phyloP scores from a whole-genome alignment of 148 eudicot genomes.

The Suaeda aralocaspica region DNA sequence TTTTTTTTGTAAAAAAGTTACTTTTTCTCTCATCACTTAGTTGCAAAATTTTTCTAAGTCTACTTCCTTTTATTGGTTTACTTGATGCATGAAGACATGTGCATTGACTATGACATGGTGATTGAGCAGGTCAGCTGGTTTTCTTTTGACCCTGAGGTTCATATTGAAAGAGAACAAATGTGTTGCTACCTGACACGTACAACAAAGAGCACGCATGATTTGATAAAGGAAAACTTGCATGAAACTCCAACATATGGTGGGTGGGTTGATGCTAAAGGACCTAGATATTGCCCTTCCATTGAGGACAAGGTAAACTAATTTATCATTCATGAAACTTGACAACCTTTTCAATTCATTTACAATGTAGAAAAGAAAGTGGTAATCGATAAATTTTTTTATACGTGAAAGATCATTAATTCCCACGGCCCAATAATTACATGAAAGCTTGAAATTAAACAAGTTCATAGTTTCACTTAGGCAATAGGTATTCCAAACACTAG shows the following conservation, averaged over 20 bases:
- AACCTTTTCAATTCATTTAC: too few relatives aligned
- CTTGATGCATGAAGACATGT: constrained; percentile 6
- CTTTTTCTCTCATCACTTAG: constrained; percentile 2
- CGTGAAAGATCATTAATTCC: too few relatives aligned
- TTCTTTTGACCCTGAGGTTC: constrained; percentile 89
- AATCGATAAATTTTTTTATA: too few relatives aligned
- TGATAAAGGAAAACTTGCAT: constrained; percentile 89
- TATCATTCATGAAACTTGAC: too few relatives aligned
- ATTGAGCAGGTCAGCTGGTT: constrained; percentile 88
- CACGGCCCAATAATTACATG: too few relatives aligned
- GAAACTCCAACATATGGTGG: constrained; percentile 99
- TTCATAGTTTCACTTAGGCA: neutral
- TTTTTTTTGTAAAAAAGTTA: neutral
- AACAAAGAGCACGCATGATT: constrained; percentile 75
- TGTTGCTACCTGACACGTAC: constrained; percentile 99
- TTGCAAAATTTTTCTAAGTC: neutral
- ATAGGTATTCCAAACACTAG: neutral
- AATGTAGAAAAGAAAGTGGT: too few relatives aligned
- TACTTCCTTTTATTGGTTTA: neutral
- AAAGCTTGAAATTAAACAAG: too few relatives aligned
- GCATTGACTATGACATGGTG: constrained; percentile 24
- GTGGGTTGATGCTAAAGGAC: constrained; percentile 99
- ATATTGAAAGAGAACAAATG: constrained; percentile 86
- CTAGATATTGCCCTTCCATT: constrained; percentile 98
- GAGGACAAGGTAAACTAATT: constrained; percentile 89